These are phyloP conservation scores for Colletotrichum eleusines DNA, from an alignment of 2,329 filamentous ascomycete species.

Conservation along the genomic window DNA sequence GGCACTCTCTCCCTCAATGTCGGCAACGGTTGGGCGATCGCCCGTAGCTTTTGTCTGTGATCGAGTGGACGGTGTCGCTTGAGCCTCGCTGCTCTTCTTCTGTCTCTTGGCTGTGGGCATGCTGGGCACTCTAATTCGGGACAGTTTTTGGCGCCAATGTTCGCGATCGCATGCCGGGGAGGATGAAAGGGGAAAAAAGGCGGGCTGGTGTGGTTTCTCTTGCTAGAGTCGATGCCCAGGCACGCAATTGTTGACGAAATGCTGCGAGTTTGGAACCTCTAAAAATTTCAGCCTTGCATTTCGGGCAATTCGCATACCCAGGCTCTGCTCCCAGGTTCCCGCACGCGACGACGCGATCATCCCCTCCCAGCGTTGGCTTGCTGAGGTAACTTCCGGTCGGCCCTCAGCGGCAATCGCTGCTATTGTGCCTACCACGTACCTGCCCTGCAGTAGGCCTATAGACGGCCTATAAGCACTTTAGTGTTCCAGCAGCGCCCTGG, in stretches of 20 bases:
- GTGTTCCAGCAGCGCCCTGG: background rate
- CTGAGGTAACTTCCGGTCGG: background rate
- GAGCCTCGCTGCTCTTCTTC: constrained; percentile 63
- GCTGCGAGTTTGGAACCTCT: constrained; percentile 11
- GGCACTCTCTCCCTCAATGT: constrained; percentile 76
- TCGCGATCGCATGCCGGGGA: constrained; percentile 29
- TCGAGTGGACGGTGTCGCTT: constrained; percentile 47
- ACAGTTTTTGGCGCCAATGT: background rate
- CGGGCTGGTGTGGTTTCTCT: constrained; percentile 5
- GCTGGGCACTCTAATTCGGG: constrained; percentile 38
- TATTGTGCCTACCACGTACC: too few relatives aligned
- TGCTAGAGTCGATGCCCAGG: constrained; percentile 48
- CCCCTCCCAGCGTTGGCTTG: constrained; percentile 2
- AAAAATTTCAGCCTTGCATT: constrained; percentile 54
- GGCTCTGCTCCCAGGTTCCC: constrained; percentile 3
- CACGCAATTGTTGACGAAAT: constrained; percentile 33
- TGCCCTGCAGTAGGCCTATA: background rate
- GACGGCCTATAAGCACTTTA: background rate
- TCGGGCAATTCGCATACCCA: constrained; percentile 23
- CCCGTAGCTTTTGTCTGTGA: constrained; percentile 55
- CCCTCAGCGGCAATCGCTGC: background rate
- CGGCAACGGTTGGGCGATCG: constrained; percentile 73
- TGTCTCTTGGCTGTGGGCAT: constrained; percentile 73
- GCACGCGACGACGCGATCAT: constrained; percentile 30
- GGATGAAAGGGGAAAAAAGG: background rate